Evolutionary conservation across 352 stramenopile species (phyloP).

Genomic region (Globisporangium paddicum): DNA sequence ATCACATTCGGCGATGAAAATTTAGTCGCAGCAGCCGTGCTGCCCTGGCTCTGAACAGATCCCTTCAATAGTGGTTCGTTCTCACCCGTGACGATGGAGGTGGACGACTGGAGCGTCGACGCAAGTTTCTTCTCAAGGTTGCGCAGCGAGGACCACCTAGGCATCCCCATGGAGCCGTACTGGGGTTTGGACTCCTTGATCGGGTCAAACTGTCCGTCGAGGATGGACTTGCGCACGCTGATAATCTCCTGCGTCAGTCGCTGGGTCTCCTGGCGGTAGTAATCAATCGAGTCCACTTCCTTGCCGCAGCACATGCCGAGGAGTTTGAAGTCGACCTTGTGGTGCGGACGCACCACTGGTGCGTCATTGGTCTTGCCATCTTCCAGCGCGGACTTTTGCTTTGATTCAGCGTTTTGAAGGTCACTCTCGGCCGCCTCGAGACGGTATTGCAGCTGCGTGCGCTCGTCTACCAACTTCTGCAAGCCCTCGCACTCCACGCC

Average conservation of each 20-base stretch:
- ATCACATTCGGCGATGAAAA: conserved; percentile 46
- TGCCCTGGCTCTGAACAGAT: conserved; percentile 17
- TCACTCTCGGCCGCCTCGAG: conserved; percentile 48
- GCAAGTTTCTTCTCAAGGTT: conserved; percentile 11
- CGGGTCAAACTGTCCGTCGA: conserved; percentile 36
- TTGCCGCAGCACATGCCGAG: conserved; percentile 40
- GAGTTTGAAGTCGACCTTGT: conserved; percentile 33
- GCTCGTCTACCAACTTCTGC: conserved; percentile 50
- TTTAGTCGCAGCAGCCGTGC: conserved; percentile 6
- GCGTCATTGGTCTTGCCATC: conserved; percentile 15
- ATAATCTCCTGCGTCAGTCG: conserved; percentile 48
- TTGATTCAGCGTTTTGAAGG: conserved; percentile 24
- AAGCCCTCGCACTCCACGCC: conserved; percentile 59
- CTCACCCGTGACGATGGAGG: conserved; percentile 1
- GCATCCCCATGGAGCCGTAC: conserved; percentile 18
- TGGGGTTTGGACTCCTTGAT: conserved; percentile 19
- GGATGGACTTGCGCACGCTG: conserved; percentile 40
- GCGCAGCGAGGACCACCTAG: conserved; percentile 9
- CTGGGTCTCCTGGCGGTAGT: conserved; percentile 45
- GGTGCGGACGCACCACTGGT: conserved; percentile 29
- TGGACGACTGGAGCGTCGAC: conserved; percentile 7
- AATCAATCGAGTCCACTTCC: conserved; percentile 57
- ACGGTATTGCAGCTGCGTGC: conserved; percentile 39
- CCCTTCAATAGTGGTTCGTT: conserved; percentile 4
- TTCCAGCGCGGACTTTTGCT: conserved; percentile 13